Evolutionary conservation across 2,329 filamentous ascomycete species (phyloP), one percentile per base, ranked within the genome.

Genomic region (Blastomyces gilchristii): DNA sequence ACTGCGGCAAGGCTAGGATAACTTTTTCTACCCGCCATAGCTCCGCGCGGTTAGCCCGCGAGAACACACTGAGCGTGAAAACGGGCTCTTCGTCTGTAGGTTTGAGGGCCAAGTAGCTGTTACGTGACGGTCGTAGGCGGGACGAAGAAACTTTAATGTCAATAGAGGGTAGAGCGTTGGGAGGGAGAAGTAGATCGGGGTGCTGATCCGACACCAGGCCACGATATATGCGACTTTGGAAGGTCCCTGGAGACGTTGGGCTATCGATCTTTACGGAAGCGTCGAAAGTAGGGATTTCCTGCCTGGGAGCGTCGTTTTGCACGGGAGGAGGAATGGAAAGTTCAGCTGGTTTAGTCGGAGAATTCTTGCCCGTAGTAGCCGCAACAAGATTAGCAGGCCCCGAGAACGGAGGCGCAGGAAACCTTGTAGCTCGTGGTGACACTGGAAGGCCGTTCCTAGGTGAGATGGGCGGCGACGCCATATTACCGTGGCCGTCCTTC

Each of bases 1-100:
- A 81, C 67, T 87, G 86, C n/a, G 85, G 83, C 37, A 99, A 79
- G 37, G 93, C 91, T 16, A 84, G 79, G 3, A 90, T 89, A 65
- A 96, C 91, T 75, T 99, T 99, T 76, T 99, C 94, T 7, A 96
- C 85, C 39, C 93, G 86, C 93, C 94, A 97, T 12, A 99, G 80
- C 73, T 97, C 93, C 62, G 83, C 84, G 2, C 84, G 80, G 65
- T 91, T 86, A 25, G 58, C 62, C 62, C 92, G 86, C 11, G 89
- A 89, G 69, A 91, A 88, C 45, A 99, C 80, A 22, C 91, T 92
- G 61, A 99, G 80, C 0, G 91, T 96, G 71, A 97, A 97, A 0
- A 97, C 93, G 0, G 92, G 91, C 69, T 97, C 92, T 71, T 96
- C 93, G 63, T 97, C 92, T 25, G 89, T 80, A 65, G 90, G 87